Conservation (phyloP, 441 rosid species). For the Corymbia calophylla region DNA sequence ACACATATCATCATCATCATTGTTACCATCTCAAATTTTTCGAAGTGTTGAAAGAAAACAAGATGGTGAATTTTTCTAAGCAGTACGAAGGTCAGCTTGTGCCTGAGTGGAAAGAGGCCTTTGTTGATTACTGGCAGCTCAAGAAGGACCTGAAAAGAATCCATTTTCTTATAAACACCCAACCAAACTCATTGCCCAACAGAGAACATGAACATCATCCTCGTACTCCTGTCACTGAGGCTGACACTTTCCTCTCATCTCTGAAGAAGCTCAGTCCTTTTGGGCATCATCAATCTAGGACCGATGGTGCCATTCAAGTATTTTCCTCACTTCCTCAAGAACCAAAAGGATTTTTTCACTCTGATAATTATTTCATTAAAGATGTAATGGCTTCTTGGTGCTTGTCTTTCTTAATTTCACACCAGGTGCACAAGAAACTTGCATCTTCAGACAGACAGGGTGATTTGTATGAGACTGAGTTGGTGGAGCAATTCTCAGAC, state of each 20-base stretch:
- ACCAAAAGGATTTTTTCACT: neutral
- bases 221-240: neutral
- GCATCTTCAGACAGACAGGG: constrained; percentile 62
- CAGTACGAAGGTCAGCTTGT: constrained; percentile 92
- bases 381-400: neutral
- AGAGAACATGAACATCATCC: neutral
- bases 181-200: constrained; percentile 6
- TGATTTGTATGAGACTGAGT: constrained; percentile 81
- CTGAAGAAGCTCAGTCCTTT: constrained; percentile 35
- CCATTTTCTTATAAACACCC: constrained; percentile 25
- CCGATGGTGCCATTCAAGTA: constrained; percentile 79
- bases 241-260: constrained; percentile 32
- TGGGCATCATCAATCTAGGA: constrained; percentile 30
- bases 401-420: neutral
- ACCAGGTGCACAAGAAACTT: constrained; percentile 78
- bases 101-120: constrained; percentile 99
- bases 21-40: neutral
- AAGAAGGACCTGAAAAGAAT: constrained; percentile 74
- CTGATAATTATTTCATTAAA: neutral
- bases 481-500: constrained; percentile 74
- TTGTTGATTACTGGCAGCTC: constrained; percentile 87
- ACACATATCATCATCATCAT: neutral
- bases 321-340: neutral
- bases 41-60: neutral
- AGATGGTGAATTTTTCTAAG: constrained; percentile 85